phyloP scores from a whole-genome alignment of 208 protist genomes.

The Trypanosoma congolense region DNA sequence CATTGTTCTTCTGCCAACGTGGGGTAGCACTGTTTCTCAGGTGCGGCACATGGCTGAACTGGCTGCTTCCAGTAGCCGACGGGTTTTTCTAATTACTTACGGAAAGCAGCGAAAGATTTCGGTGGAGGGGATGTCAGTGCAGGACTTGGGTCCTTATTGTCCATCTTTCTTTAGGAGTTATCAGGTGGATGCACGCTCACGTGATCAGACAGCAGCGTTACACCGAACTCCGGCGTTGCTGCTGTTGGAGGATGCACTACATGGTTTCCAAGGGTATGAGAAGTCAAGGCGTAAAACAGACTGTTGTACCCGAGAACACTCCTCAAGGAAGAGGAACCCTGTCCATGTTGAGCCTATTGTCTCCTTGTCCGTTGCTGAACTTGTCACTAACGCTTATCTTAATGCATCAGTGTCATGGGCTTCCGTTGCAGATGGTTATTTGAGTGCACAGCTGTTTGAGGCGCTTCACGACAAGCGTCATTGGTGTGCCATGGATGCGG shows the following conservation, averaged over 20 bases:
- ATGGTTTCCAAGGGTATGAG: constrained; percentile 1
- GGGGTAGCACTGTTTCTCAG: constrained; percentile 12
- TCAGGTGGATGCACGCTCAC: constrained; percentile 14
- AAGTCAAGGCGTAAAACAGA: neutral
- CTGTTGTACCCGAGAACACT: neutral
- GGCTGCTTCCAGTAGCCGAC: neutral
- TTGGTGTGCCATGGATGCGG: constrained; percentile 16
- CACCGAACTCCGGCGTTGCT: constrained; percentile 3
- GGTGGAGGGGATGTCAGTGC: constrained; percentile 9
- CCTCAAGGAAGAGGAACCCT: neutral
- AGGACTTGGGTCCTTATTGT: constrained; percentile 19
- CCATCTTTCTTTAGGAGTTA: constrained; percentile 16
- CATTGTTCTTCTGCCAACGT: constrained; percentile 7
- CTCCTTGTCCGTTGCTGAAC: constrained; percentile 14
- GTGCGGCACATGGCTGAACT: neutral
- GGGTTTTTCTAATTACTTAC: constrained; percentile 18
- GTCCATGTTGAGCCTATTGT: neutral
- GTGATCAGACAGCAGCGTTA: neutral
- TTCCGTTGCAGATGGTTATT: constrained; percentile 3
- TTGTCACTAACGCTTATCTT: constrained; percentile 1
- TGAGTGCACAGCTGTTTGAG: constrained; percentile 13
- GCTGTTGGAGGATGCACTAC: constrained; percentile 12
- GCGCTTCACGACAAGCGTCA: constrained; percentile 17
- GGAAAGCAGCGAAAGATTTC: constrained; percentile 13
- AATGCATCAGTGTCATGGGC: constrained; percentile 7